These are phyloP conservation scores for Hemileia vastatrix DNA, from an alignment of 1,284 basidiomycete species.

Conservation along the genomic window DNA sequence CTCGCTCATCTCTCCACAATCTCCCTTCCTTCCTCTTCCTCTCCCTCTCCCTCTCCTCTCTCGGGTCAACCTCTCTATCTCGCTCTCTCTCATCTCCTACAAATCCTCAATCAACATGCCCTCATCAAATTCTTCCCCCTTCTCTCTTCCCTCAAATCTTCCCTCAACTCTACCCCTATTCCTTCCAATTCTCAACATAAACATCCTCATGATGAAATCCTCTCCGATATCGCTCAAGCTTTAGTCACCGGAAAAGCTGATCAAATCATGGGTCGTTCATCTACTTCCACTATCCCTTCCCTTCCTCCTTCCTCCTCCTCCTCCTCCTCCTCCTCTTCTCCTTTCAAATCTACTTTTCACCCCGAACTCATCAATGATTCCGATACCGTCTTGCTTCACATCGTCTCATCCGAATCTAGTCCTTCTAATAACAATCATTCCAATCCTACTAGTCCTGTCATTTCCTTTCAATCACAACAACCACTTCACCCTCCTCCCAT, in stretches of 20 bases:
- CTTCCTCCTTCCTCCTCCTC: too few relatives aligned
- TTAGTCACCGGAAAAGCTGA: conserved; percentile 21
- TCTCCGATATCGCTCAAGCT: conserved; percentile 13
- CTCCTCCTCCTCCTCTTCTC: too few relatives aligned
- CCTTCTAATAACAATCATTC: neutral
- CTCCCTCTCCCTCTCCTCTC: too few relatives aligned
- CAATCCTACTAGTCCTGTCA: too few relatives aligned
- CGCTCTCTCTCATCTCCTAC: conserved; percentile 6
- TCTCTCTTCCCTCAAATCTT: conserved; percentile 7
- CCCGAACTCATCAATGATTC: conserved; percentile 14
- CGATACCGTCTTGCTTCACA: conserved; percentile 13
- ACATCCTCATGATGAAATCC: conserved; percentile 9
- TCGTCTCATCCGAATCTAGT: neutral
- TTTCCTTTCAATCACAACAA: too few relatives aligned
- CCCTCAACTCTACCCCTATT: neutral
- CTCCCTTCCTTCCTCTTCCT: neutral
- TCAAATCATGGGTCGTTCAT: conserved; percentile 10
- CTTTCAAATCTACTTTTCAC: too few relatives aligned
- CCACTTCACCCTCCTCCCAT: conserved; percentile 9
- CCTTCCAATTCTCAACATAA: neutral
- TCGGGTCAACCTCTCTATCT: conserved; percentile 3
- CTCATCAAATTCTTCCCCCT: conserved; percentile 20
- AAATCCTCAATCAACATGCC: conserved; percentile 17
- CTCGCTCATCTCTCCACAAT: neutral
- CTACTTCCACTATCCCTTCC: too few relatives aligned